phyloP scores from a whole-genome alignment of 2,329 filamentous ascomycete genomes.

The Curvularia sp. region DNA sequence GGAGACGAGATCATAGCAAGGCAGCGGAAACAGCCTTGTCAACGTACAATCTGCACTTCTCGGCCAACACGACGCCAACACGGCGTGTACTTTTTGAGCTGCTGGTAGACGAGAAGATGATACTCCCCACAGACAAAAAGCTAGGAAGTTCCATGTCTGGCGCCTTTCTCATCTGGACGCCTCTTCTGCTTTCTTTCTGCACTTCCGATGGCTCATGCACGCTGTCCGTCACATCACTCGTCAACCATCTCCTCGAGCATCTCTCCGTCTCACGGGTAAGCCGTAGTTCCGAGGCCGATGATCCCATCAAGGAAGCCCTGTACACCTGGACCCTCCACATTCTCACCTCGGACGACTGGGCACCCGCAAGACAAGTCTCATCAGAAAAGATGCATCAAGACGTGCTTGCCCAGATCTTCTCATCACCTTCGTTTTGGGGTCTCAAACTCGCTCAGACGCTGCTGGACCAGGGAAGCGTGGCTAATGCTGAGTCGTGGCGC shows the following conservation, averaged over 20 bases:
- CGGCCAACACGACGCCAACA: slow-evolving; percentile 9
- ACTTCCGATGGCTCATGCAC: slow-evolving; percentile 19
- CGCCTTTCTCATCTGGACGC: slow-evolving; percentile 56
- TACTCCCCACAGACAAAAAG: slow-evolving; percentile 49
- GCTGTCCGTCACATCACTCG: slow-evolving; percentile 45
- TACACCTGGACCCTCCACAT: slow-evolving; percentile 61
- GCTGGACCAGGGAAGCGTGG: slow-evolving; percentile 33
- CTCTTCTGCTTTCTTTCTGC: slow-evolving; percentile 49
- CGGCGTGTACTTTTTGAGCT: slow-evolving; percentile 25
- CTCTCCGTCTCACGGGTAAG: slow-evolving; percentile 26
- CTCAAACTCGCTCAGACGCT: slow-evolving; percentile 46
- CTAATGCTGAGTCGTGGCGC: slow-evolving; percentile 24
- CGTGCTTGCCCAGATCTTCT: slow-evolving; percentile 41
- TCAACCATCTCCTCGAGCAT: slow-evolving; percentile 51
- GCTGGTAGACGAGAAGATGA: slow-evolving; percentile 46
- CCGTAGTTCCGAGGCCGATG: background rate
- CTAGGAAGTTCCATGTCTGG: slow-evolving; percentile 50
- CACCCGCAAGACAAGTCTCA: slow-evolving; percentile 22
- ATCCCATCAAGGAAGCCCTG: slow-evolving; percentile 53
- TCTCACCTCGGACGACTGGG: slow-evolving; percentile 51
- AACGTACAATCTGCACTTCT: slow-evolving; percentile 24
- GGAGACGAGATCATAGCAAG: slow-evolving; percentile 16
- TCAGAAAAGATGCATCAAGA: slow-evolving; percentile 16
- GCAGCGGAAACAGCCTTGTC: slow-evolving; percentile 31
- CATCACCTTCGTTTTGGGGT: slow-evolving; percentile 50